phyloP scores from a whole-genome alignment of 768 basidiomycete genomes.

The Leccinum arenicola region DNA sequence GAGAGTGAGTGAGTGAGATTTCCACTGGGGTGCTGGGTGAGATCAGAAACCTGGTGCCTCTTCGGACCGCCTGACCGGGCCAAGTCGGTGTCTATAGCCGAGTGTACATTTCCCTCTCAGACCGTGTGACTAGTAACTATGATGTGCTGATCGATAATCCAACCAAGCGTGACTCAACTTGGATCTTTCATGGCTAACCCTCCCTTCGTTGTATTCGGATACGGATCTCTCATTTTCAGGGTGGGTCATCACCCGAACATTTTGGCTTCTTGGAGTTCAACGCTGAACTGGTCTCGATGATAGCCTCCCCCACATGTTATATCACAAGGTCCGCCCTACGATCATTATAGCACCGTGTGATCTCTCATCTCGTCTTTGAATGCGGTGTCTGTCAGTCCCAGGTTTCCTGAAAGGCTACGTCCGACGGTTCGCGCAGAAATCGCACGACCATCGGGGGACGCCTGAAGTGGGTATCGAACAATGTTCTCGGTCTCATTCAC shows the following conservation, averaged over 20 bases:
- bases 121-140: neutral
- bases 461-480: conserved; percentile 54
- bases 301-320: conserved; percentile 84
- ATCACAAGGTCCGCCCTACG: conserved; percentile 46
- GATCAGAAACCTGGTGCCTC: too few relatives aligned
- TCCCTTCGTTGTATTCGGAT: conserved; percentile 82
- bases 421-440: conserved; percentile 85
- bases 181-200: conserved; percentile 8
- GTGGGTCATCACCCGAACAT: conserved; percentile 23
- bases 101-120: too few relatives aligned
- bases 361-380: neutral
- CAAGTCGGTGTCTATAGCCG: too few relatives aligned
- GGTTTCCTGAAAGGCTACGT: conserved; percentile 92
- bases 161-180: neutral
- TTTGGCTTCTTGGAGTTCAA: neutral
- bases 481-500: neutral
- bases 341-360: neutral
- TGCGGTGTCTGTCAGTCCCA: conserved; percentile 40
- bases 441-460: conserved; percentile 91
- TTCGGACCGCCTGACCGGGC: too few relatives aligned
- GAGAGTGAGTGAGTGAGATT: too few relatives aligned
- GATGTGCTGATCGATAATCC: neutral
- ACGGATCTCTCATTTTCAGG: conserved; percentile 93
- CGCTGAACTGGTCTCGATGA: neutral
- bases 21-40: too few relatives aligned